A percentile compares a stretch with the other conserved stretches of the same genome.
Conservation (phyloP, 345 rosid genomes). For the Combretum micranthum region DNA sequence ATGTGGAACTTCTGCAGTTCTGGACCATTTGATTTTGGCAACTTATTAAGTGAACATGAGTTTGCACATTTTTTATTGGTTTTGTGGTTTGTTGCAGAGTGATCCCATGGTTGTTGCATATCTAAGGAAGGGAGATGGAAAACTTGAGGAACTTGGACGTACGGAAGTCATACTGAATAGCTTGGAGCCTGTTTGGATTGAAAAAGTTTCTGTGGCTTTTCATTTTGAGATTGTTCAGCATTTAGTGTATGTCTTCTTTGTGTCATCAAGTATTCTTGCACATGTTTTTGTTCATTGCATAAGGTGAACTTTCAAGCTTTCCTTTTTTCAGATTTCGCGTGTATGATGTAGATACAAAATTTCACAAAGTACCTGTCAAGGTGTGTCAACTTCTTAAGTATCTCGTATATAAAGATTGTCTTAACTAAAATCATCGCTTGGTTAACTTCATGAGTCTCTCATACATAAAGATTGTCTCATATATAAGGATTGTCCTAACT, state of each 20-base stretch:
- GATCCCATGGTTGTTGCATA: constrained; percentile 77
- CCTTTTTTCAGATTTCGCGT: constrained; percentile 45
- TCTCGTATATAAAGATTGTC: background rate
- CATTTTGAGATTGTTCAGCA: constrained; percentile 78
- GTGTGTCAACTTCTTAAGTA: constrained; percentile 22
- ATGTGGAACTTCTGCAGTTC: too few relatives aligned
- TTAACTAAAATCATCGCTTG: too few relatives aligned
- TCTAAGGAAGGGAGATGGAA: constrained; percentile 49
- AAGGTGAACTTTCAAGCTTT: background rate
- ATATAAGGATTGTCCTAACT: background rate
- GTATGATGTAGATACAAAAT: constrained; percentile 67
- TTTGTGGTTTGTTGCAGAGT: constrained; percentile 43
- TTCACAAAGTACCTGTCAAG: constrained; percentile 67
- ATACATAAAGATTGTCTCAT: background rate
- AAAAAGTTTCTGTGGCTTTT: constrained; percentile 53
- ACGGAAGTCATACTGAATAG: constrained; percentile 73
- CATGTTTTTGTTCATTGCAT: background rate
- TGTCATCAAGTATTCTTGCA: background rate
- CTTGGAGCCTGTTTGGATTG: constrained; percentile 76
- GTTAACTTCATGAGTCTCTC: background rate
- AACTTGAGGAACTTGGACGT: constrained; percentile 74
- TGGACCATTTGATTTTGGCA: background rate
- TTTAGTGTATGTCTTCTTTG: constrained; percentile 42
- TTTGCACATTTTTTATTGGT: too few relatives aligned
- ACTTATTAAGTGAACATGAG: background rate